phyloP scores from a whole-genome alignment of 2,329 filamentous ascomycete species.

The Penicillium sp. region DNA sequence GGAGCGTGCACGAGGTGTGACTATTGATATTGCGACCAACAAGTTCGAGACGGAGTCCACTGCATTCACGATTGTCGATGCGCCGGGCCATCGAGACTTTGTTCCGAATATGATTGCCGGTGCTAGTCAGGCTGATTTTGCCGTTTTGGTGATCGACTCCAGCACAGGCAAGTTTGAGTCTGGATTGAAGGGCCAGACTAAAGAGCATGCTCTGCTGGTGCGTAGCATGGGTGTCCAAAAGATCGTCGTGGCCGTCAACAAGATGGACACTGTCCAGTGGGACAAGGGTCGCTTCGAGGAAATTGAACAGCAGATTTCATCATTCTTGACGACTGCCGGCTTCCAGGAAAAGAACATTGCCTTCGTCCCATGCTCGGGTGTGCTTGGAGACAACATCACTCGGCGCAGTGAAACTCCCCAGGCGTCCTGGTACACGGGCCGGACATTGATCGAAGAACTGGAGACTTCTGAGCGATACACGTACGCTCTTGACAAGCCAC shows the following conservation, averaged over 20 bases:
- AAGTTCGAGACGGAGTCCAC: slow-evolving; percentile 86
- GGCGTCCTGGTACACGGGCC: slow-evolving; percentile 73
- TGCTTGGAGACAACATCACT: slow-evolving; percentile 80
- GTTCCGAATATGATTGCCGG: slow-evolving; percentile 99
- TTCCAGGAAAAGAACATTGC: slow-evolving; percentile 76
- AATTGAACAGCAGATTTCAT: slow-evolving; percentile 74
- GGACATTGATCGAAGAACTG: slow-evolving; percentile 74
- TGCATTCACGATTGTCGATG: slow-evolving; percentile 88
- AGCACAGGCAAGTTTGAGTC: slow-evolving; percentile 88
- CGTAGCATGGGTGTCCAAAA: slow-evolving; percentile 85
- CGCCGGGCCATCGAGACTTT: slow-evolving; percentile 90
- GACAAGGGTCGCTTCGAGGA: slow-evolving; percentile 75
- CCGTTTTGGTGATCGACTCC: slow-evolving; percentile 88
- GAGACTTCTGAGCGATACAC: slow-evolving; percentile 72
- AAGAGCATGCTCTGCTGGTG: slow-evolving; percentile 84
- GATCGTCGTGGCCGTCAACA: slow-evolving; percentile 89
- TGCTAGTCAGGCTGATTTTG: slow-evolving; percentile 91
- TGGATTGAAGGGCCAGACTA: slow-evolving; percentile 86
- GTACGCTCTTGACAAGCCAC: slow-evolving; percentile 67
- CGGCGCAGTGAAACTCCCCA: slow-evolving; percentile 45
- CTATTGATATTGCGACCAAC: slow-evolving; percentile 93
- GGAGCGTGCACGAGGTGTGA: slow-evolving; percentile 83
- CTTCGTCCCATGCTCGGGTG: slow-evolving; percentile 84
- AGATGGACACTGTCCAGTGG: slow-evolving; percentile 85
- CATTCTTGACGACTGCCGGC: slow-evolving; percentile 75